These are phyloP conservation scores for Aspergillus japonicus DNA, from an alignment of 2,329 filamentous ascomycete genomes.

Conservation along the genomic window DNA sequence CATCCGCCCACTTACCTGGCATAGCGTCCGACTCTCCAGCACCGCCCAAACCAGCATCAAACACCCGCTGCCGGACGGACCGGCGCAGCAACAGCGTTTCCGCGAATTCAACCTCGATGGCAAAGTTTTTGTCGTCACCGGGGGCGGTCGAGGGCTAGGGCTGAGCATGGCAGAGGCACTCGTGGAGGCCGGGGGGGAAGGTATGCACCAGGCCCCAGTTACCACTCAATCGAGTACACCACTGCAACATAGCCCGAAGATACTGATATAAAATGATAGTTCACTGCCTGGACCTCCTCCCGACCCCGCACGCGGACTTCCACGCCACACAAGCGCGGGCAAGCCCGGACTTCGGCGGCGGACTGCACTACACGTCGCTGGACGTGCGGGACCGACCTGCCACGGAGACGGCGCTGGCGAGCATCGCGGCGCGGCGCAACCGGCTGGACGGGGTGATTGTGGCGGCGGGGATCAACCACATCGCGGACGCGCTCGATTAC, in stretches of 20 bases:
- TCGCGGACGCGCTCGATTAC: slow-evolving; percentile 44
- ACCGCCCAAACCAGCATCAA: not conserved
- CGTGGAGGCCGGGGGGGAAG: slow-evolving; percentile 49
- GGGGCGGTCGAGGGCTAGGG: slow-evolving; percentile 45
- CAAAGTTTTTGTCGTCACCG: slow-evolving; percentile 45
- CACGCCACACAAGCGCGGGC: slow-evolving; percentile 37
- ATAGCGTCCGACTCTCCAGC: not conserved
- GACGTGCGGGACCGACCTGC: slow-evolving; percentile 46
- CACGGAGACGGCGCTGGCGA: slow-evolving; percentile 34
- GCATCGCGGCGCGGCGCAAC: slow-evolving; percentile 35
- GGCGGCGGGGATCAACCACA: slow-evolving; percentile 45
- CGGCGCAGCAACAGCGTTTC: slow-evolving; percentile 26
- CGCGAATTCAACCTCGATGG: slow-evolving; percentile 44
- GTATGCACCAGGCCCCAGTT: slow-evolving; percentile 22
- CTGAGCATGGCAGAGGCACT: slow-evolving; percentile 48
- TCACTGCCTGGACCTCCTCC: slow-evolving; percentile 49
- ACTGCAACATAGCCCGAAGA: not conserved
- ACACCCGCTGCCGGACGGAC: not conserved
- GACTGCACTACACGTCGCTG: slow-evolving; percentile 45
- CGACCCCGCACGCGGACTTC: slow-evolving; percentile 45
- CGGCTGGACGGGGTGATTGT: slow-evolving; percentile 45
- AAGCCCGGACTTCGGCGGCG: slow-evolving; percentile 37
- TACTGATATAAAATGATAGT: slow-evolving; percentile 29
- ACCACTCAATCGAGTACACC: too few species aligned
- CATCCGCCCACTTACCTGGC: not conserved